Evolutionary conservation across 768 basidiomycete genomes (phyloP).

Genomic region (Amyloporia xantha): DNA sequence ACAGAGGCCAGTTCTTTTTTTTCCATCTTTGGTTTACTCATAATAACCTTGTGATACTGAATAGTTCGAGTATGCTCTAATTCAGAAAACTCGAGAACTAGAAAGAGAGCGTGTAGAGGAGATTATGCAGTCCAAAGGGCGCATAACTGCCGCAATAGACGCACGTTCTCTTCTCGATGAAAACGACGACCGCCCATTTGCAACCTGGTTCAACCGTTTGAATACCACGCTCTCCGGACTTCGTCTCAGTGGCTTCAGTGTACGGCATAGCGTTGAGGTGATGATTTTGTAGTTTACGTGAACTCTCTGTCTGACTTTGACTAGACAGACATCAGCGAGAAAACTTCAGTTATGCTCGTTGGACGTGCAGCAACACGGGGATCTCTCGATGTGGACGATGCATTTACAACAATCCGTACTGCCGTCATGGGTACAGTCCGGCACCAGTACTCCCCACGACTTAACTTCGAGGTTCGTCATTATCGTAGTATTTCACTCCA

Average conservation of each 20-base stretch:
- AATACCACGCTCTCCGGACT: not conserved
- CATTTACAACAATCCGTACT: conserved; percentile 1
- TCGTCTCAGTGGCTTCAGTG: conserved; percentile 21
- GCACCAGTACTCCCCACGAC: conserved; percentile 69
- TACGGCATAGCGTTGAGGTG: conserved; percentile 43
- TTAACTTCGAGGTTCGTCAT: conserved; percentile 32
- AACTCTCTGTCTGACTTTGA: not conserved
- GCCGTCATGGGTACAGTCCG: conserved; percentile 61
- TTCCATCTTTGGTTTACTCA: not conserved
- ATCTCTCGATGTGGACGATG: conserved; percentile 2
- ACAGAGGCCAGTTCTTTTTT: conserved; percentile 6
- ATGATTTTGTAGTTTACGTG: conserved; percentile 10
- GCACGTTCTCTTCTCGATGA: conserved; percentile 41
- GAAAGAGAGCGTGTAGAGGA: conserved; percentile 32
- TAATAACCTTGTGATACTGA: not conserved
- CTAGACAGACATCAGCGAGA: conserved; percentile 43
- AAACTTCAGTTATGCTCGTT: conserved; percentile 37
- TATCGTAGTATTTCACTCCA: not conserved
- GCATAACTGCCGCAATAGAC: conserved; percentile 39
- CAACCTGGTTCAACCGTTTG: conserved; percentile 1
- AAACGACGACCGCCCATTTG: conserved; percentile 25
- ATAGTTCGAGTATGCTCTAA: conserved; percentile 42
- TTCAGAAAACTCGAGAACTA: conserved; percentile 32
- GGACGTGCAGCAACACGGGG: conserved; percentile 26
- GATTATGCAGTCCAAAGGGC: conserved; percentile 39